Evolutionary conservation across 495 filamentous ascomycete species (phyloP).

Genomic region (Penicillium paxilli): DNA sequence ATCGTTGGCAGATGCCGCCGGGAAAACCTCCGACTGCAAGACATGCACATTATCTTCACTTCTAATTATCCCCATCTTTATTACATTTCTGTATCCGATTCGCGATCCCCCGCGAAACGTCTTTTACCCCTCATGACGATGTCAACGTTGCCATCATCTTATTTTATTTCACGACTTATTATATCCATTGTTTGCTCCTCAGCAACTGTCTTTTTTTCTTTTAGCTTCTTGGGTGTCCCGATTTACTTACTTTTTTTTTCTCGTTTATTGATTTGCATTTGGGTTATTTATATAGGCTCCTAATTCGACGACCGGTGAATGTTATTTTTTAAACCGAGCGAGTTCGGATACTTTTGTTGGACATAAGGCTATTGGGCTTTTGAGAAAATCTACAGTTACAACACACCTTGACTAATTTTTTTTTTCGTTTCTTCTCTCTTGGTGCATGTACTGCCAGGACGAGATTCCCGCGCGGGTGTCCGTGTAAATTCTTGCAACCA

Average conservation of each 20-base stretch:
- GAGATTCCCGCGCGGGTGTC: not conserved
- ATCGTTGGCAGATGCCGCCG: not conserved
- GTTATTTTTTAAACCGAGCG: conserved; percentile 7
- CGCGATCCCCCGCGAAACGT: conserved; percentile 19
- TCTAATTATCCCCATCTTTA: conserved; percentile 17
- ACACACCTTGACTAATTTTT: not conserved
- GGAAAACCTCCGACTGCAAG: conserved; percentile 4
- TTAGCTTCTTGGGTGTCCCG: conserved; percentile 29
- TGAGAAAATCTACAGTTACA: conserved; percentile 6
- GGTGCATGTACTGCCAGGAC: conserved; percentile 4
- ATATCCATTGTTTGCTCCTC: conserved; percentile 21
- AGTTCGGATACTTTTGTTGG: conserved; percentile 18
- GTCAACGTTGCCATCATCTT: conserved; percentile 23
- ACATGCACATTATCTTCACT: conserved; percentile 17
- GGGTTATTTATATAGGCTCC: conserved; percentile 13
- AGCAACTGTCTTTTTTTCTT: conserved; percentile 19
- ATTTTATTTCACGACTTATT: conserved; percentile 26
- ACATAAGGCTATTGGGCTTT: conserved; percentile 16
- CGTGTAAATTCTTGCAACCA: not conserved
- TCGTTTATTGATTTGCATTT: conserved; percentile 21
- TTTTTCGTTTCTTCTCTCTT: not conserved
- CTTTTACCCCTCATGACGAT: conserved; percentile 4
- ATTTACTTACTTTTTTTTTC: too few species aligned
- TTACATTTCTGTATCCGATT: conserved; percentile 17
- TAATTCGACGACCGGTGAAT: conserved; percentile 17